phyloP scores from a whole-genome alignment of 2,329 filamentous ascomycete species.

The Elsinoe perseae region DNA sequence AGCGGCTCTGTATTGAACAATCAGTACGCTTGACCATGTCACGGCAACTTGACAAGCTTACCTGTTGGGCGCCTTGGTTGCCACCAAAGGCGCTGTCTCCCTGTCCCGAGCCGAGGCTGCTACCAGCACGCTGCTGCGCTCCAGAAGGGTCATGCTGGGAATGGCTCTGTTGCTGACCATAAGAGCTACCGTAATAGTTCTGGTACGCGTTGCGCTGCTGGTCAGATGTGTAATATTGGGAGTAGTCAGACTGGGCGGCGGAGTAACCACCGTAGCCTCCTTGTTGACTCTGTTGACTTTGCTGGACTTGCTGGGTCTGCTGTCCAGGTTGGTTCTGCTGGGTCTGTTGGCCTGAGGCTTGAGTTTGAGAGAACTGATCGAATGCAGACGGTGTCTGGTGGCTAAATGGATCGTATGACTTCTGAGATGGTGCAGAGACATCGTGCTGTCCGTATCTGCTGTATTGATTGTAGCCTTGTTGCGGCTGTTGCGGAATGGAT shows the following conservation, averaged over 20 bases:
- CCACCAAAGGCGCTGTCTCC: slow-evolving; percentile 56
- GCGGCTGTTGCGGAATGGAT: slow-evolving; percentile 47
- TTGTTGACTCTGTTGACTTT: slow-evolving; percentile 50
- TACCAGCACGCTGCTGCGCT: slow-evolving; percentile 67
- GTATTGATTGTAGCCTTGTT: slow-evolving; percentile 54
- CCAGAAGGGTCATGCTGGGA: slow-evolving; percentile 65
- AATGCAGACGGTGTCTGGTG: slow-evolving; percentile 57
- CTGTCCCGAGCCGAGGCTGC: slow-evolving; percentile 60
- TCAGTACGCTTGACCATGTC: slow-evolving; percentile 14
- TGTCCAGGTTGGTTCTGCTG: slow-evolving; percentile 49
- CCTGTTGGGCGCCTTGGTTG: slow-evolving; percentile 51
- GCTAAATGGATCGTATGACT: slow-evolving; percentile 79
- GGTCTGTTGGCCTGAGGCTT: slow-evolving; percentile 47
- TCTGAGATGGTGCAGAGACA: slow-evolving; percentile 52
- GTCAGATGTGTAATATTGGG: slow-evolving; percentile 75
- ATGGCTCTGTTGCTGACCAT: slow-evolving; percentile 40
- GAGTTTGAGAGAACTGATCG: slow-evolving; percentile 42
- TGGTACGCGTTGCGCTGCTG: slow-evolving; percentile 66
- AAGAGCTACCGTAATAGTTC: slow-evolving; percentile 53
- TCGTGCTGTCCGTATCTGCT: slow-evolving; percentile 59
- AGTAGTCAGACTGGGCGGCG: slow-evolving; percentile 70
- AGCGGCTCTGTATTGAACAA: slow-evolving; percentile 66
- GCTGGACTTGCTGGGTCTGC: slow-evolving; percentile 50
- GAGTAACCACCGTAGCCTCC: slow-evolving; percentile 59
- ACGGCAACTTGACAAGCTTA: slow-evolving; percentile 17